Conservation (phyloP, 805 yeast species). For the Priceomyces carsonii region DNA sequence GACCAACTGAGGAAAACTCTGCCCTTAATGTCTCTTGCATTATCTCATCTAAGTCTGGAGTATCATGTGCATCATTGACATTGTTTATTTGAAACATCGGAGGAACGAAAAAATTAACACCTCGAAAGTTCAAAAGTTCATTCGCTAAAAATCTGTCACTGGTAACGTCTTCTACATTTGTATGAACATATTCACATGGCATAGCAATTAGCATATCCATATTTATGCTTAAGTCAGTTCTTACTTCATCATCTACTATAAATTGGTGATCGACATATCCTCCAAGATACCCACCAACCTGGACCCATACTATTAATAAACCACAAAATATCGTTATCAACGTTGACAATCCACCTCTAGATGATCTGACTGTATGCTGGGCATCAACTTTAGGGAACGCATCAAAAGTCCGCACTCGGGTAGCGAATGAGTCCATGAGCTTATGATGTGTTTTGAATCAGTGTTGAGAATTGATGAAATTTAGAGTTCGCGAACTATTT, state of each 20-base stretch:
- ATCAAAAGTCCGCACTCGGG: conserved; percentile 45
- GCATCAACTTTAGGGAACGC: conserved; percentile 48
- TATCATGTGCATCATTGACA: conserved; percentile 46
- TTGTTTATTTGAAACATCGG: conserved; percentile 45
- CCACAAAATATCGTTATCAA: conserved; percentile 61
- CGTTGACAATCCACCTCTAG: conserved; percentile 77
- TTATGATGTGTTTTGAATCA: too few species aligned
- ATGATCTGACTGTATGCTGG: conserved; percentile 67
- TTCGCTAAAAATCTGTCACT: conserved; percentile 77
- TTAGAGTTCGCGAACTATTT: too few species aligned
- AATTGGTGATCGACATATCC: conserved; percentile 80
- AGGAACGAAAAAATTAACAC: conserved; percentile 59
- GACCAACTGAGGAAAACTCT: conserved; percentile 51
- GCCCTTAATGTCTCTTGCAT: conserved; percentile 68
- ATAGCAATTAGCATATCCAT: conserved; percentile 77
- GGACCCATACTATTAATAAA: conserved; percentile 75
- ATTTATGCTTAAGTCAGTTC: conserved; percentile 65
- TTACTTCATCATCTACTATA: conserved; percentile 62
- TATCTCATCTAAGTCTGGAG: conserved; percentile 66
- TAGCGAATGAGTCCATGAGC: conserved; percentile 36
- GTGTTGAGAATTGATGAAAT: too few species aligned
- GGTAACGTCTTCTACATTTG: conserved; percentile 77
- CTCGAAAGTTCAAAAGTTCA: conserved; percentile 73
- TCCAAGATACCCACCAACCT: conserved; percentile 80
- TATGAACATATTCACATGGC: conserved; percentile 77